Evolutionary conservation across 345 rosid species (phyloP), one percentile per base, ranked within the genome.

Genomic region (Boechera stricta): DNA sequence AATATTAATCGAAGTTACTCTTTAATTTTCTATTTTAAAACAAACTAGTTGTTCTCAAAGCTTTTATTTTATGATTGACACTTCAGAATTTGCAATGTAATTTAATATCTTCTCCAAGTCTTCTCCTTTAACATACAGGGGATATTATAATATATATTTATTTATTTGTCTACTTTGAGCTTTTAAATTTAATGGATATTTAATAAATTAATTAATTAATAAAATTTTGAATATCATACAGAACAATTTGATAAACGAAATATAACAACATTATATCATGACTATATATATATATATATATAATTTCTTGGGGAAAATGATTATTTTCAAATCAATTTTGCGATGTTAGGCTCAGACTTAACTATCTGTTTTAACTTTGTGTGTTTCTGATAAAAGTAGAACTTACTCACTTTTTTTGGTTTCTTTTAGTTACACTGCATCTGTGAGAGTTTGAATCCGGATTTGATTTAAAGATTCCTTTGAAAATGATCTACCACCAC

Each of bases 401-500:
- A 38, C 54, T 52, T 53, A 32, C 11, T 73, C 54, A 41, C 53
- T 18, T 62, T 18, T 28, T 38, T 42, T 12, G 4, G 32, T 33
- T 11, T 53, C 10, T 63, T 21, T 21, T 41, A 3, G 64, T 12
- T 42, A 53, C 54, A 64, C 15, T 18, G 42, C 71, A 73, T 63
- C 33, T 24, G 3, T 53, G 6, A 29, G 11, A 32, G 47, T 41
- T 36, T 42, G 39, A 10, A 65, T 74, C 65, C 21, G 10, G 2
- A 56, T 65, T 44, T 33, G 29, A 64, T 39, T 55, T n/a, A 44
- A 65, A 65, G 15, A 33, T 54, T 48, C 12, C 29, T 32, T 65
- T 33, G 57, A 56, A 56, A 64, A 64, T 54, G 36, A 74, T 64
- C 15, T 33, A 35, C 75, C 47, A 62, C 42, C 60, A 35, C 39